Base-by-base conservation (phyloP, 768 basidiomycete genomes). In the Termitomyces sp. region DNA sequence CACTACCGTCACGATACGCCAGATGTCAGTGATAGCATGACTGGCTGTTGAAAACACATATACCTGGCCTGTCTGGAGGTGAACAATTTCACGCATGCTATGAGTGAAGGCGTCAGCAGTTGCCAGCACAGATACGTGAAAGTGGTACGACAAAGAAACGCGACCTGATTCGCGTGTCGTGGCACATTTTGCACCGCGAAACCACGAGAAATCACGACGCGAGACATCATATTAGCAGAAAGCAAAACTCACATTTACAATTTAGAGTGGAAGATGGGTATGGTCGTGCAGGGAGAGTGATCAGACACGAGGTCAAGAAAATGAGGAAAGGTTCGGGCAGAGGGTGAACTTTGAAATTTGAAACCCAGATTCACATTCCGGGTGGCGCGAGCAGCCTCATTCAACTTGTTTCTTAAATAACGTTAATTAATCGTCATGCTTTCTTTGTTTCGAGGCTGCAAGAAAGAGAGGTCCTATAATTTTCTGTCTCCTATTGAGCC, bases 51-150 rank as follows among this genome's bases (percentile, higher is more conserved):
- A 55, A 60, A 46, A 49, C 34, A 51, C 52, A 71, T 79, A 66
- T 69, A 93, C 93, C 86, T 97, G 96, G 79, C 96, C 96, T 63
- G 96, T 98, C 76, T 98, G 96, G 70, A 98, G 87, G 79, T 98
- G 96, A 73, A 98, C 95, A 77, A 98, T 98, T 87, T 98, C 95
- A 82, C 95, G 92, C 92, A 93, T 94, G 82, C 91, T 93, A 66
- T 45, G 70, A 66, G 62, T 68, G 62, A 66, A 70, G 71, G 28
- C 48, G 67, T 74, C 64, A 74, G 71, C 54, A 60, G 62, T 60
- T 62, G 59, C 54, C 51, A 66, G 58, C 57, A 47, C 60, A 54
- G 46, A 62, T 52, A 55, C 55, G 55, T 56, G 39, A 71, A 76
- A 76, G 72, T 79, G 78, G 77, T 79, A 77, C 77, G 78, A 79